Evolutionary conservation across 2,329 filamentous ascomycete genomes (phyloP).

Genomic region (Hypoxylon sp.): DNA sequence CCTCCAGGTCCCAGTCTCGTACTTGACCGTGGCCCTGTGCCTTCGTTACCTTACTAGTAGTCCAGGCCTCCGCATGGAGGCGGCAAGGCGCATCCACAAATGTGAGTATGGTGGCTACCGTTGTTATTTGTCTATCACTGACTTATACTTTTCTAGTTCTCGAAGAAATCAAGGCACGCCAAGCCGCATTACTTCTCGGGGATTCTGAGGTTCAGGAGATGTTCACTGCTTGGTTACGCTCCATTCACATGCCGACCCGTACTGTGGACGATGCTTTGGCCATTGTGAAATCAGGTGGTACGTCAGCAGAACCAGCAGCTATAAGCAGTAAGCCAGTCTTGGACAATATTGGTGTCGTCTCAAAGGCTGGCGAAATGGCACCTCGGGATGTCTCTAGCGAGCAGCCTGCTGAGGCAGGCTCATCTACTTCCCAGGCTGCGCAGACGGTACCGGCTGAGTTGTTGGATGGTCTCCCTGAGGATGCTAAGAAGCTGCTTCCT

Average conservation of each 20-base stretch:
- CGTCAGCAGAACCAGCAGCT: not conserved
- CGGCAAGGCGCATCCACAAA: conserved; percentile 21
- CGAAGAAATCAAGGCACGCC: conserved; percentile 38
- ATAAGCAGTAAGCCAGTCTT: not conserved
- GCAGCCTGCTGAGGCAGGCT: not conserved
- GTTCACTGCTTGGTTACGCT: conserved; percentile 44
- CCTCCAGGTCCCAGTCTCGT: conserved; percentile 37
- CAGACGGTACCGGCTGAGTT: not conserved
- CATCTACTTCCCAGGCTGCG: not conserved
- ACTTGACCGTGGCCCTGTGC: conserved; percentile 44
- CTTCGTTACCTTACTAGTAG: conserved; percentile 16
- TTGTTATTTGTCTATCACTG: conserved; percentile 25
- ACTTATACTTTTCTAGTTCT: conserved; percentile 43
- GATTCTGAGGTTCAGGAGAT: conserved; percentile 37
- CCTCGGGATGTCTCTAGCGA: not conserved
- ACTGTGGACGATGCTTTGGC: not conserved
- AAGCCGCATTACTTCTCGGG: conserved; percentile 41
- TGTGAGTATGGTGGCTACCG: conserved; percentile 40
- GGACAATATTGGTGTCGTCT: not conserved
- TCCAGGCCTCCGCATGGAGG: not conserved
- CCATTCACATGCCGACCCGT: conserved; percentile 43
- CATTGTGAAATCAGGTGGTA: not conserved
- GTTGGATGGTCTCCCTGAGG: not conserved
- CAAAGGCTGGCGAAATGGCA: not conserved
- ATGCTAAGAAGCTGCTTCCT: not conserved